Percentiles rank a stretch among this genome's conserved stretches.
Evolutionary conservation across 495 filamentous ascomycete species (phyloP).

Genomic region (Parachaetomium inaequale): DNA sequence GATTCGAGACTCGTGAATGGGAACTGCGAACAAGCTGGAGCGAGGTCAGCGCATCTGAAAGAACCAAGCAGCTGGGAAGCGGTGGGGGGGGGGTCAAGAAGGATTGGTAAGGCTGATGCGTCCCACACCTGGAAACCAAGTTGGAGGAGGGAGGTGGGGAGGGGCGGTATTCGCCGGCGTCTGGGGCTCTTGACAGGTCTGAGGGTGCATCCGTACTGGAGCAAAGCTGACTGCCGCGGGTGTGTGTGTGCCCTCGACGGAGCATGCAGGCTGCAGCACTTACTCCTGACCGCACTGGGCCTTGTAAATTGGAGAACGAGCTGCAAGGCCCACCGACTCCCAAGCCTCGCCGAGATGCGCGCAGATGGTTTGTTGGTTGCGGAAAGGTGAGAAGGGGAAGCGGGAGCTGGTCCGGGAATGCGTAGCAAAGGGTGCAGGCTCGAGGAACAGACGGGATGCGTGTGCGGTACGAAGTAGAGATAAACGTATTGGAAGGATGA

Average conservation of each 20-base stretch:
- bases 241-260: not conserved
- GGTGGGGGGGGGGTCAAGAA: slow-evolving; percentile 20
- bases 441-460: not conserved
- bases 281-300: not conserved
- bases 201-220: slow-evolving; percentile 7
- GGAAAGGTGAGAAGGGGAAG: not conserved
- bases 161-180: slow-evolving; percentile 2
- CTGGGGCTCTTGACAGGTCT: slow-evolving; percentile 4
- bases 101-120: slow-evolving; percentile 37
- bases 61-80: slow-evolving; percentile 19
- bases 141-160: slow-evolving; percentile 9
- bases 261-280: not conserved
- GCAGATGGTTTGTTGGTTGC: not conserved
- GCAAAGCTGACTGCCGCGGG: slow-evolving; percentile 5
- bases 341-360: not conserved
- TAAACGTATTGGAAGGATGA: slow-evolving; percentile 6
- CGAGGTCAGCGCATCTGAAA: slow-evolving; percentile 22
- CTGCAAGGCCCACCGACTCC: not conserved
- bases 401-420: not conserved
- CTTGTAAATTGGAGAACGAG: not conserved
- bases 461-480: too few species aligned
- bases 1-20: slow-evolving; percentile 8
- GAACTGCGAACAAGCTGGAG: not conserved
- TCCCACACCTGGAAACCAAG: slow-evolving; percentile 8
- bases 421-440: not conserved